Conservation (phyloP, 805 yeast genomes). For the Kluyveromyces dobzhanskii region DNA sequence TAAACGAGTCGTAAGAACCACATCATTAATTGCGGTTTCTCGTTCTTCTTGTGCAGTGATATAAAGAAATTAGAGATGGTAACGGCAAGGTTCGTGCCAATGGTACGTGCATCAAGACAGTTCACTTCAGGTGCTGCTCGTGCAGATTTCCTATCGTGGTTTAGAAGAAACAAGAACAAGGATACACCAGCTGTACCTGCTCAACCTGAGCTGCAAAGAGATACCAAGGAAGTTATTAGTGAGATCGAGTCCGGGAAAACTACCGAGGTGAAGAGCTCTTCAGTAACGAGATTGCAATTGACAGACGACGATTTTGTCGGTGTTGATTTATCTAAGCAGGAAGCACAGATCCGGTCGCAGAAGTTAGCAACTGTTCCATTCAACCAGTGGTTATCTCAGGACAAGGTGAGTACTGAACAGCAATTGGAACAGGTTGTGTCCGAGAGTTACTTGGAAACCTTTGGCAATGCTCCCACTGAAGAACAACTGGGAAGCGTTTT, state of each 20-base stretch:
- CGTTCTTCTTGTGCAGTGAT: too few species aligned
- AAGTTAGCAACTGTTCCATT: conserved; percentile 20
- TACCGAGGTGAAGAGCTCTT: conserved; percentile 9
- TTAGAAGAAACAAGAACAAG: conserved; percentile 27
- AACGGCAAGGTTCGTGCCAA: neutral
- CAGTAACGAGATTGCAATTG: conserved; percentile 18
- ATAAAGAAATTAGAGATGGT: neutral
- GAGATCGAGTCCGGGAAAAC: conserved; percentile 30
- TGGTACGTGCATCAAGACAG: conserved; percentile 9
- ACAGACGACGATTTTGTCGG: conserved; percentile 26
- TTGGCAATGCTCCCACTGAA: neutral
- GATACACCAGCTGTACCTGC: conserved; percentile 8
- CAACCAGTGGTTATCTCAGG: conserved; percentile 28
- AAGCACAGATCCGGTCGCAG: conserved; percentile 7
- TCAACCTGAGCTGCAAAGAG: conserved; percentile 9
- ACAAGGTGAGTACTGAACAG: conserved; percentile 20
- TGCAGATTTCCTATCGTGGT: conserved; percentile 34
- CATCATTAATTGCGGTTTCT: too few species aligned
- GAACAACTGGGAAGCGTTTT: conserved; percentile 14
- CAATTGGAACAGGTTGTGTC: conserved; percentile 22
- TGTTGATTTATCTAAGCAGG: conserved; percentile 16
- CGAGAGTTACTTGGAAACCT: conserved; percentile 7
- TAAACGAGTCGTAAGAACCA: too few species aligned
- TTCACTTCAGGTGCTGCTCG: conserved; percentile 20
- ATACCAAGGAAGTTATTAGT: conserved; percentile 27